A percentile compares a stretch with the other conserved stretches of the same genome.
phyloP scores from a whole-genome alignment of 2,329 filamentous ascomycete species.

The Fusarium chuoi region DNA sequence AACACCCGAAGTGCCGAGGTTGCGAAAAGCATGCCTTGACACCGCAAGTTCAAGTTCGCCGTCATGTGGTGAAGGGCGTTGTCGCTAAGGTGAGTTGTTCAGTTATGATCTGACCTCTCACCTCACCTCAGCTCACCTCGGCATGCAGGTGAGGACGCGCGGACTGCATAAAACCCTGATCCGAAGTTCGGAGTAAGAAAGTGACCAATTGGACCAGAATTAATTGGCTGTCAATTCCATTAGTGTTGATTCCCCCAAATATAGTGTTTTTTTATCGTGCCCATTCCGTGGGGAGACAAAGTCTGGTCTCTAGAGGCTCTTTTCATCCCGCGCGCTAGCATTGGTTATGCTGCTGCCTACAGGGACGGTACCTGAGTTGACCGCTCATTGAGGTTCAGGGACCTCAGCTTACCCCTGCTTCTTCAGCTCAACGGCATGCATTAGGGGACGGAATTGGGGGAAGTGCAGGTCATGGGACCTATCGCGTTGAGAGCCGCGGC shows the following conservation, averaged over 20 bases:
- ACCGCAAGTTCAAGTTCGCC: background rate
- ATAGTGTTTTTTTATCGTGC: background rate
- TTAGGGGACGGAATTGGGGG: background rate
- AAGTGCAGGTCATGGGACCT: conserved; percentile 9
- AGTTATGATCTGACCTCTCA: conserved; percentile 1
- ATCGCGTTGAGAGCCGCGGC: conserved; percentile 17
- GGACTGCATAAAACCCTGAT: background rate
- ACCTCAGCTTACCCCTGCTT: conserved; percentile 28
- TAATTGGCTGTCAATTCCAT: background rate
- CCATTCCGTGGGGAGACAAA: background rate
- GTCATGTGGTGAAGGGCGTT: background rate
- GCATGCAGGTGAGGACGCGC: background rate
- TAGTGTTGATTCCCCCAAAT: background rate
- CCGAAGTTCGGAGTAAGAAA: background rate
- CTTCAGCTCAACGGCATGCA: conserved; percentile 18
- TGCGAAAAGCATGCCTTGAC: background rate
- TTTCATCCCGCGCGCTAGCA: background rate
- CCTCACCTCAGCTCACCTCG: background rate
- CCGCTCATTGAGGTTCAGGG: conserved; percentile 19
- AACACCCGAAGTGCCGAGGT: background rate
- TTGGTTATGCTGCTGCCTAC: conserved; percentile 21
- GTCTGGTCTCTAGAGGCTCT: background rate
- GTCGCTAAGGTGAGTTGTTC: background rate
- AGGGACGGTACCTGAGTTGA: conserved; percentile 13
- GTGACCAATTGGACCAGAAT: background rate